These are phyloP conservation scores for Russula emetica DNA, from an alignment of 768 basidiomycete species.

Conservation along the genomic window DNA sequence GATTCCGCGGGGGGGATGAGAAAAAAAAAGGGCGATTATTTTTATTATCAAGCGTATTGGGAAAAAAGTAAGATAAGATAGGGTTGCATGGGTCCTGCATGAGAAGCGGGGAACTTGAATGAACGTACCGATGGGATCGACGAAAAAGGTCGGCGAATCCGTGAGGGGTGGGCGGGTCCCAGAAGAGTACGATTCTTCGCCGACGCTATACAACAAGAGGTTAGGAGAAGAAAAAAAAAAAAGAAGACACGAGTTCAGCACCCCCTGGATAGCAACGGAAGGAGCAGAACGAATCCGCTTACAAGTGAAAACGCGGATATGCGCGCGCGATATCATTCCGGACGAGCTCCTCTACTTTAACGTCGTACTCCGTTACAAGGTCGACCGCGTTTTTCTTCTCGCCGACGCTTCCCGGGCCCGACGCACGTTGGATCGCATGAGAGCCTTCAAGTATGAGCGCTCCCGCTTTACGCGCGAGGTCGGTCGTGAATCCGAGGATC, in stretches of 20 bases:
- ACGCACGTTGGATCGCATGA: conserved; percentile 56
- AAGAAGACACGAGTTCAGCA: background rate
- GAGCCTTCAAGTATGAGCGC: conserved; percentile 73
- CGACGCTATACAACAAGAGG: conserved; percentile 53
- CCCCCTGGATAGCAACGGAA: background rate
- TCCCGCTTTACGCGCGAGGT: conserved; percentile 73
- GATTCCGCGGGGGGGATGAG: conserved; percentile 44
- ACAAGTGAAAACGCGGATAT: conserved; percentile 84
- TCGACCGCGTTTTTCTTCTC: conserved; percentile 95
- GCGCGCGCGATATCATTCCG: conserved; percentile 55
- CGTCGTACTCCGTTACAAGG: conserved; percentile 92
- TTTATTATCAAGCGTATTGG: conserved; percentile 30
- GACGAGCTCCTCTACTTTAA: conserved; percentile 83
- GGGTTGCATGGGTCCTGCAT: conserved; percentile 77
- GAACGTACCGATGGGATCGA: conserved; percentile 80
- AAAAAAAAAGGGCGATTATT: too few relatives aligned
- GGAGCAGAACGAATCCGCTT: background rate
- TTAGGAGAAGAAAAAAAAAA: conserved; percentile 7
- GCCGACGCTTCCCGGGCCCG: conserved; percentile 48
- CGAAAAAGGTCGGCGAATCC: conserved; percentile 91
- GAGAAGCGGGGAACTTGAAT: conserved; percentile 22
- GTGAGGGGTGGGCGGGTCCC: conserved; percentile 68
- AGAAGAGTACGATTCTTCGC: conserved; percentile 87
- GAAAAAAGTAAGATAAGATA: conserved; percentile 52
- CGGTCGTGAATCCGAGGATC: conserved; percentile 63